Evolutionary conservation across 2,329 filamentous ascomycete genomes (phyloP), one percentile per base, ranked within the genome.

Genomic region (Helicocarpus griseus): DNA sequence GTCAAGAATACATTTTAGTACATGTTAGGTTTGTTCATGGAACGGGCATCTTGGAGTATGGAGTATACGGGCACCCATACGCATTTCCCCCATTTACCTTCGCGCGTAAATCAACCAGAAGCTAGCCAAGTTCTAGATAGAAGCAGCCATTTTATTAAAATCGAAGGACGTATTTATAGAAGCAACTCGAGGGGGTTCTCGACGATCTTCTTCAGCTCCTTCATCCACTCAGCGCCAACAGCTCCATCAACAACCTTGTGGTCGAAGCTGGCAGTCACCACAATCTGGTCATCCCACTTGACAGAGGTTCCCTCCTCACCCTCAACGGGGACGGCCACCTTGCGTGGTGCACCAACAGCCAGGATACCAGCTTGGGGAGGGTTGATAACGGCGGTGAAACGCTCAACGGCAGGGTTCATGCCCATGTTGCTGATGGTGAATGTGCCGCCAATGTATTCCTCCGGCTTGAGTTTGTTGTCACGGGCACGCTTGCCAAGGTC

Each of bases 381-480:
- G 82, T 98, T 98, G 80, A 98, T 95, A 67, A 98, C 87, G 61
- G 93, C 93, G 49, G 93, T 97, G 77, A 98, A 98, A 70, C 90
- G 83, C 75, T 97, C 90, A 57, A 98, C 85, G 48, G 93, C 91
- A 45, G 84, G 68, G 81, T 98, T 98, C 93, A 98, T 98, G 73
- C 93, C 93, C 93, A 98, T 95, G 83, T 98, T 98, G 76, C 88
- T 95, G 75, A 98, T 97, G 72, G 91, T 96, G 76, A 98, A 95
- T 69, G 89, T 95, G 70, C 93, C 93, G 52, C 93, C 93, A 79
- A 96, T 91, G 83, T 95, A 98, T 76, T 98, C 90, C 73, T 98
- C 91, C 45, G 93, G 93, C 85, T 97, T 97, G 64, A 98, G 86
- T 83, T 97, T 98, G 75, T 88, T 87, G 62, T 97, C 93, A 56